Conservation (phyloP, 441 rosid species). For the Geranium incanum region DNA sequence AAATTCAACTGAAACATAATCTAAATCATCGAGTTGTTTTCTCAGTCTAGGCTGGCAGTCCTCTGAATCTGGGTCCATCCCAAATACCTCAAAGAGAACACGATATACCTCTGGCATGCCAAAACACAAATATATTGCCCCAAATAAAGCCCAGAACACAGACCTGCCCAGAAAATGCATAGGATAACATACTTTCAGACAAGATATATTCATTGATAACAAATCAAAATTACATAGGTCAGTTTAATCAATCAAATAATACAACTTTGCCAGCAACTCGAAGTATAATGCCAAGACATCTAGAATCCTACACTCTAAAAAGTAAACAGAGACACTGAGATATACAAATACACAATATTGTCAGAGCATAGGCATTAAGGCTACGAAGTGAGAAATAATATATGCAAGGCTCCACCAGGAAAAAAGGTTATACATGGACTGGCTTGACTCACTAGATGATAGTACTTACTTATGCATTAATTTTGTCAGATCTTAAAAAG, state of each 20-base stretch:
- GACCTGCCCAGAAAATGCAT: conserved; percentile 42
- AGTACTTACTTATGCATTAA: background rate
- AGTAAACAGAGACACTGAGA: background rate
- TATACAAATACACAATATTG: background rate
- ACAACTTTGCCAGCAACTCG: background rate
- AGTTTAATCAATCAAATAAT: background rate
- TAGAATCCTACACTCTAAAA: background rate
- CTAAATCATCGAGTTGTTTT: conserved; percentile 92
- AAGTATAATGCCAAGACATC: background rate
- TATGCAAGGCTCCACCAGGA: background rate
- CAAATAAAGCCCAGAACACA: conserved; percentile 89
- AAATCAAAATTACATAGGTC: background rate
- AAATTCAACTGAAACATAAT: conserved; percentile 84
- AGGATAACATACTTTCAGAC: background rate
- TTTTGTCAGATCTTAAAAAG: background rate
- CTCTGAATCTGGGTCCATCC: conserved; percentile 94
- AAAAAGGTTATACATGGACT: background rate
- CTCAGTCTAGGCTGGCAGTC: conserved; percentile 83
- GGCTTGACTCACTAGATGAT: background rate
- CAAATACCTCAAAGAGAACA: conserved; percentile 88
- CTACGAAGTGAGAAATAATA: background rate
- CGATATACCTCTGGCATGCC: conserved; percentile 97
- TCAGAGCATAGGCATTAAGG: background rate
- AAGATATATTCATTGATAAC: background rate
- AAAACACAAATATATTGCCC: conserved; percentile 84